phyloP scores from a whole-genome alignment of 345 rosid genomes.

The Diplotaxis tenuifolia region DNA sequence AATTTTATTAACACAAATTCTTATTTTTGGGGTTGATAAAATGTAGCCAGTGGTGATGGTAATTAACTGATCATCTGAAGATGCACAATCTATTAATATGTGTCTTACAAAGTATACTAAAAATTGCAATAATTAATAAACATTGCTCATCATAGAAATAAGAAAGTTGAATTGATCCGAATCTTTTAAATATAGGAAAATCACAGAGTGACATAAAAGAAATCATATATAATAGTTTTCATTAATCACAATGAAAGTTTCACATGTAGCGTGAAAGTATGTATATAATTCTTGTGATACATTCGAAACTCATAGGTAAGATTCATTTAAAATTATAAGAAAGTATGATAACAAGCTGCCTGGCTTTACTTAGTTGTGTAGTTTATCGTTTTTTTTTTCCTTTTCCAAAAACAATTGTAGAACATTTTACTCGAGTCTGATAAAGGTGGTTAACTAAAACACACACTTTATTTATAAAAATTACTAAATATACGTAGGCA shows the following conservation, averaged over 20 bases:
- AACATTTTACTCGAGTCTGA: constrained; percentile 2
- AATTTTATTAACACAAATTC: not conserved
- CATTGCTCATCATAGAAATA: not conserved
- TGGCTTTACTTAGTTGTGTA: constrained; percentile 37
- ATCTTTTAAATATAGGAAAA: not conserved
- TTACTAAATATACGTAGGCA: constrained; percentile 30
- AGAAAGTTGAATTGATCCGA: not conserved
- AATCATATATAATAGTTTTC: not conserved
- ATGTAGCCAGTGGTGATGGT: not conserved
- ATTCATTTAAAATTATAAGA: not conserved
- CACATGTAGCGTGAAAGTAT: no score
- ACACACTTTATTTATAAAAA: constrained; percentile 26
- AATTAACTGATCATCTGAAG: no score
- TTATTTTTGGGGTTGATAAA: not conserved
- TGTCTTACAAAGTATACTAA: not conserved
- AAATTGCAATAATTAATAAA: not conserved
- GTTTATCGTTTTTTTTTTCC: not conserved
- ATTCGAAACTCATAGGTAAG: not conserved
- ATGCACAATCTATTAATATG: not conserved
- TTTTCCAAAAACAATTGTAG: constrained; percentile 3
- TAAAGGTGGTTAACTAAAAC: constrained; percentile 31
- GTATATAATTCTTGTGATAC: not conserved
- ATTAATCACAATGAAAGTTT: constrained; percentile 11
- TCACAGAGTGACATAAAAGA: not conserved
- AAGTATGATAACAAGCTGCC: constrained; percentile 6